Evolutionary conservation across 768 basidiomycete genomes (phyloP), one percentile per base, ranked within the genome.

Genomic region (Rhizopogon vesiculosus): DNA sequence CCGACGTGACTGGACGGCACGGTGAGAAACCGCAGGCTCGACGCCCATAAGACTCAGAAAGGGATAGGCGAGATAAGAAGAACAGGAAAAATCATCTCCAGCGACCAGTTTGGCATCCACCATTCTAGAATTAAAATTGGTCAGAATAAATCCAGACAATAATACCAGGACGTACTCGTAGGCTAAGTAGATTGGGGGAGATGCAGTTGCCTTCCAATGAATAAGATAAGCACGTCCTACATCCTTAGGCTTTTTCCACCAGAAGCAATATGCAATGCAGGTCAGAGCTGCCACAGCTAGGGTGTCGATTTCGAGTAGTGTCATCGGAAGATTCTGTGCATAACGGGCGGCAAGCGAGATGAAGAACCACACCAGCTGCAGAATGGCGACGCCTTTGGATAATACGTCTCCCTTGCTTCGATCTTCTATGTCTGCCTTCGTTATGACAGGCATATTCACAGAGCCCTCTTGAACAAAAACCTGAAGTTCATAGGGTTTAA

Each of bases 201-300:
- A 29, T 53, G 9, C 33, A 8, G 7, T 19, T 31, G 8, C 15
- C 7, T 50, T 40, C 38, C 33, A 50, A 29, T 49, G 16, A 22
- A 55, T 41, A 29, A 38, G 9, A 29, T n/a, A 42, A 18, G 62
- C 66, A 10, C 56, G 57, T 10, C 57, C 58, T 0, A 75, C 69
- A 49, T 71, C 69, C 13, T 69, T 64, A 2, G 75, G 76, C 60
- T 78, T 78, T 25, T 67, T 35, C 74, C 71, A 76, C 75, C 76
- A 76, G 1, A 72, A 51, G 1, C 53, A 33, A 56, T 72, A 76
- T 13, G 64, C 66, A 22, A 65, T 54, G 8, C 65, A 57, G 31
- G 69, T 74, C 33, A 75, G 58, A 2, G 64, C 41, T 1, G 64
- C 66, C 45, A 70, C 72, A 0, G 68, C 74, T 33, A 75, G 25